Percentiles rank a stretch among this genome's conserved stretches.
These are phyloP conservation scores for Penicillium sp. DNA, from an alignment of 2,329 filamentous ascomycete genomes.

Conservation along the genomic window DNA sequence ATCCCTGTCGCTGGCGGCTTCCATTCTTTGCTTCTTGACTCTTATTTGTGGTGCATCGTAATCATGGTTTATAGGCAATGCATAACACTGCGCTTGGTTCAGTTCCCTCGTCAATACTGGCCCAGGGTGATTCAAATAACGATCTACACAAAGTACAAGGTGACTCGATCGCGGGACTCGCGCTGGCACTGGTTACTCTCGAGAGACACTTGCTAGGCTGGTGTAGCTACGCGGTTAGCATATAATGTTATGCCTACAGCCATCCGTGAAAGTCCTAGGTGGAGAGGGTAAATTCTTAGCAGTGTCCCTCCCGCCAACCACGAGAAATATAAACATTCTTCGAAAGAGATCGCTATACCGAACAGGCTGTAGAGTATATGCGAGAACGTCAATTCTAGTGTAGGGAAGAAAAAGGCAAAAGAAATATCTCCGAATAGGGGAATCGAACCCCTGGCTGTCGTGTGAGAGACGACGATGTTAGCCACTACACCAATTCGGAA, in stretches of 20 bases:
- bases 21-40: not conserved
- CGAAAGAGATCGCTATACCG: too few species aligned
- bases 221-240: too few species aligned
- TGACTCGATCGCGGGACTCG: not conserved
- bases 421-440: slow-evolving; percentile 27
- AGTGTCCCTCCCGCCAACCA: too few species aligned
- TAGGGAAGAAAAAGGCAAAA: not conserved
- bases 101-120: not conserved
- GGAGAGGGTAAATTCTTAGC: too few species aligned
- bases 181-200: too few species aligned
- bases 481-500: slow-evolving; percentile 33
- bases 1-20: not conserved
- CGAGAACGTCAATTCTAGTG: too few species aligned
- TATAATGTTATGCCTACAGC: too few species aligned
- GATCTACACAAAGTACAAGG: not conserved
- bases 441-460: slow-evolving; percentile 34
- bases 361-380: too few species aligned
- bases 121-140: not conserved
- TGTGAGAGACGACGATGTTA: slow-evolving; percentile 36
- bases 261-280: too few species aligned
- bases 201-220: too few species aligned
- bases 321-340: too few species aligned
- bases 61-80: not conserved
- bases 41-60: not conserved
- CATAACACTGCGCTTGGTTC: not conserved